Evolutionary conservation across 345 rosid species (phyloP), one percentile per base, ranked within the genome.

Genomic region (Lagerstroemia speciosa): DNA sequence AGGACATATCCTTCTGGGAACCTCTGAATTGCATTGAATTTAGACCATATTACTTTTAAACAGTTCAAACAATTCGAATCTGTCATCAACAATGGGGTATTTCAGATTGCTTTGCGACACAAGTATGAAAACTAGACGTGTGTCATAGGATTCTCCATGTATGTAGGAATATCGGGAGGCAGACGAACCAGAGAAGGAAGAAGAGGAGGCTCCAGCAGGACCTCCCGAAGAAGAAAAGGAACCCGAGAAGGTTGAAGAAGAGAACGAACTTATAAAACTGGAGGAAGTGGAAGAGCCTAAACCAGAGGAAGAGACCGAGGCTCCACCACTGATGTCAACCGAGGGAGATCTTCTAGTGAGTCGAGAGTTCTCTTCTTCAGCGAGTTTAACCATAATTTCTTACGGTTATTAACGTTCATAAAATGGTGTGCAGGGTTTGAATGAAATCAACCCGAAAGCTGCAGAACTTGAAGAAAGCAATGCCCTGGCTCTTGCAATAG

Each of bases 401-500:
- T 46, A 16, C 29, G 1, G 40, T 60, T 43, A 17, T 40, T 4
- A 30, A 38, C 38, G 8, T 40, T 19, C 16, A 38, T 15, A 45
- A 29, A 67, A 52, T 72, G 41, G 68, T 34, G 53, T 69, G 27
- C 31, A 94, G 99, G 97, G 96, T 69, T 71, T 92, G 67, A 78
- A 70, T 62, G 99, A 95, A 82, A 57, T 88, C 52, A 86, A 95
- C 73, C 87, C 96, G 48, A 79, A 75, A 74, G 91, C 89, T 53
- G 73, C 84, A 53, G 92, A 90, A 72, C 78, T 95, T 33, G 97
- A 89, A 77, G 86, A 88, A 78, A 84, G 66, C 65, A 95, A 95
- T 41, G 99, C 99, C 33, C 69, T 90, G 41, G 96, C 99, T 71
- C 97, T 95, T 58, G 99, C 98, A n/a, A 95, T 95, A 67, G 65